phyloP scores from a whole-genome alignment of 78 protist species.

The Isochrysis galbana region DNA sequence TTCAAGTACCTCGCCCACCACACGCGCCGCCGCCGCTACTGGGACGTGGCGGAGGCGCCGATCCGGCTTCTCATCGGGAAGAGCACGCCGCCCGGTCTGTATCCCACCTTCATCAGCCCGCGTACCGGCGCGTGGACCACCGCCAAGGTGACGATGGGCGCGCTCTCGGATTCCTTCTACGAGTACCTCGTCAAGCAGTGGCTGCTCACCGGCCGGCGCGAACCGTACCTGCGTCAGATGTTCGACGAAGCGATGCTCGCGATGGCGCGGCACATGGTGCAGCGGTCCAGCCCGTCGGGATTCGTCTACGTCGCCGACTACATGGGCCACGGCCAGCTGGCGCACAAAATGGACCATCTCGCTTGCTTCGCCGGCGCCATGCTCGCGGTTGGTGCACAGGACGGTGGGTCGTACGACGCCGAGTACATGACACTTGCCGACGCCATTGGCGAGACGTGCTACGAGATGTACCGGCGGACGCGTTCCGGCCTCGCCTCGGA shows the following conservation, averaged over 20 bases:
- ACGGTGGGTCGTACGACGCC: neutral
- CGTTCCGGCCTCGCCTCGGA: conserved; percentile 64
- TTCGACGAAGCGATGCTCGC: neutral
- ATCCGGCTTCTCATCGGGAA: neutral
- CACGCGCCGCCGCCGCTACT: conserved; percentile 62
- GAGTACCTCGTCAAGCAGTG: conserved; percentile 76
- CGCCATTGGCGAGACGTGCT: conserved; percentile 57
- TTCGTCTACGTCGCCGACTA: conserved; percentile 20
- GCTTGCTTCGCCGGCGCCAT: conserved; percentile 89
- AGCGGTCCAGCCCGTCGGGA: neutral
- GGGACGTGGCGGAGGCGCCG: neutral
- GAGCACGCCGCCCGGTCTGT: neutral
- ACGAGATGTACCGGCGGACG: conserved; percentile 34
- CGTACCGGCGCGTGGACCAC: neutral
- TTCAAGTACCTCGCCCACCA: conserved; percentile 55
- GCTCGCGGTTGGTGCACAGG: conserved; percentile 70
- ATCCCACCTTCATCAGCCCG: neutral
- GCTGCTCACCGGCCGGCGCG: neutral
- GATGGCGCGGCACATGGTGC: neutral
- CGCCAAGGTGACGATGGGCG: neutral
- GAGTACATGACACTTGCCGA: conserved; percentile 31
- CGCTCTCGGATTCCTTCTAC: conserved; percentile 80
- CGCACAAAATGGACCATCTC: conserved; percentile 81
- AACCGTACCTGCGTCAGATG: neutral
- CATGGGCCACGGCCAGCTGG: neutral